Conservation (phyloP, 2,329 filamentous ascomycete genomes). For the Fusarium verrucosum region DNA sequence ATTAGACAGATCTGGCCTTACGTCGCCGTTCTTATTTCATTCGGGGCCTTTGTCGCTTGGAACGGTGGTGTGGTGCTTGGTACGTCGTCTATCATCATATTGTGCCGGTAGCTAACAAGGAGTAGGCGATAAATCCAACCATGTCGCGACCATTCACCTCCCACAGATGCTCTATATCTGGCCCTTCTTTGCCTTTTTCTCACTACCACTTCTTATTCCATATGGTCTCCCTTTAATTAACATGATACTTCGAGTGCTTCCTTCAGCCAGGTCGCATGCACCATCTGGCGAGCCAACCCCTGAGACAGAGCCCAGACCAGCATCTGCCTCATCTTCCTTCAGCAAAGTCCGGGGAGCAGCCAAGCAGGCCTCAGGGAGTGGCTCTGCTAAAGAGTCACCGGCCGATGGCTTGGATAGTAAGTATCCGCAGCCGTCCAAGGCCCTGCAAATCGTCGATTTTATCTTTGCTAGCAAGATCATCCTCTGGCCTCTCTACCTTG, state of each 20-base stretch:
- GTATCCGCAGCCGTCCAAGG: constrained; percentile 7
- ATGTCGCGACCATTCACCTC: constrained; percentile 86
- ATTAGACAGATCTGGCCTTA: constrained; percentile 65
- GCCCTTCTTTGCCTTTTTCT: constrained; percentile 91
- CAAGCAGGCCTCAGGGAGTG: neutral
- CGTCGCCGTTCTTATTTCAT: constrained; percentile 70
- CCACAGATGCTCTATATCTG: constrained; percentile 96
- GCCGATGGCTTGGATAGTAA: neutral
- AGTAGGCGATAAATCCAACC: constrained; percentile 90
- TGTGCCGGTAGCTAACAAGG: constrained; percentile 38
- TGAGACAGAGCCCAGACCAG: neutral
- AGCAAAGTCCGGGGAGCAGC: constrained; percentile 2
- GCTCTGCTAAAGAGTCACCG: neutral
- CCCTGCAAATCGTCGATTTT: constrained; percentile 7
- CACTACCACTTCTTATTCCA: constrained; percentile 76
- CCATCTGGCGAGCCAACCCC: neutral
- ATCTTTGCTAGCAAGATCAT: constrained; percentile 48
- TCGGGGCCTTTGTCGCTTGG: constrained; percentile 80
- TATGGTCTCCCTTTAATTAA: constrained; percentile 52
- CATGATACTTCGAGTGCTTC: neutral
- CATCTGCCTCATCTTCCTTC: neutral
- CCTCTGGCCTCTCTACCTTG: constrained; percentile 51
- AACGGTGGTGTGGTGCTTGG: constrained; percentile 93
- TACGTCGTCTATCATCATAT: constrained; percentile 49
- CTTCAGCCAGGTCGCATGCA: neutral